These are phyloP conservation scores for Deinandra increscens DNA, from an alignment of 129 eudicot genomes.

Conservation along the genomic window DNA sequence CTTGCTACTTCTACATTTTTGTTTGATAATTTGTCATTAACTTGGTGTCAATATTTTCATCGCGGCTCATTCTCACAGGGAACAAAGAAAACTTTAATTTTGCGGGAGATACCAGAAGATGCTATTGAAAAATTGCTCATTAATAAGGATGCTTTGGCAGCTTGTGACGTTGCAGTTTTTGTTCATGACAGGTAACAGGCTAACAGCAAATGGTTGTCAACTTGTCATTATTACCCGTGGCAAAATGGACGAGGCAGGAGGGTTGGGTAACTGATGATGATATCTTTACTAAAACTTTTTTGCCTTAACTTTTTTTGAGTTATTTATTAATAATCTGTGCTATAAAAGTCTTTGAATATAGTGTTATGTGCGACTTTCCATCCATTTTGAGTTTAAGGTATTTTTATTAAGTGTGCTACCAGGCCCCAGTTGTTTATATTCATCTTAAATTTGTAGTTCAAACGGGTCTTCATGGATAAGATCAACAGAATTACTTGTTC, in stretches of 20 bases:
- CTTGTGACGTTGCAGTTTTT: conserved; percentile 86
- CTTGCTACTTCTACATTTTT: background rate
- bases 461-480: conserved; percentile 67
- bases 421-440: conserved; percentile 8
- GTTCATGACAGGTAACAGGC: conserved; percentile 77
- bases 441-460: conserved; percentile 42
- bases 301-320: background rate
- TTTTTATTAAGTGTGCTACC: background rate
- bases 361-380: conserved; percentile 6
- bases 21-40: background rate
- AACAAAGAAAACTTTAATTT: conserved; percentile 62
- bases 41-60: background rate
- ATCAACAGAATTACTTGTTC: conserved; percentile 78
- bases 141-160: conserved; percentile 70
- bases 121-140: conserved; percentile 49
- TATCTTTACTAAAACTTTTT: background rate
- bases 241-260: background rate
- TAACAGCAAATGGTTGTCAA: too few relatives aligned
- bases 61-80: conserved; percentile 45
- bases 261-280: background rate
- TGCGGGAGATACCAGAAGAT: conserved; percentile 89
- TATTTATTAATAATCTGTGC: background rate
- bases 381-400: background rate
- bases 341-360: background rate
- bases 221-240: conserved; percentile 14